Percentiles rank a stretch among this genome's conserved stretches.
phyloP scores from a whole-genome alignment of 1,139 yeast species.

The Kodamaea derodonti region DNA sequence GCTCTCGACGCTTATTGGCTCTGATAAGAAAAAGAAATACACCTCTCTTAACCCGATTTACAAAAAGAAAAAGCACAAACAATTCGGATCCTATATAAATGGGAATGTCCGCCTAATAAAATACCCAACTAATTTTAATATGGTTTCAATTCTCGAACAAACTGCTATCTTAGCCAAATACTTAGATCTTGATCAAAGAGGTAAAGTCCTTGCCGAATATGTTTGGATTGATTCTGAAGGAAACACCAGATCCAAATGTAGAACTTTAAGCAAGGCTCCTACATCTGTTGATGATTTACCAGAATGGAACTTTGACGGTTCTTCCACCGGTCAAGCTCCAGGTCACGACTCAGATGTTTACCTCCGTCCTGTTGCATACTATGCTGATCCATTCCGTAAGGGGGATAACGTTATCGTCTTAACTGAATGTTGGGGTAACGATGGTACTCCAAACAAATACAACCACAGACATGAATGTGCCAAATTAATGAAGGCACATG shows the following conservation, averaged over 20 bases:
- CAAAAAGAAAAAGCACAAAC: no score
- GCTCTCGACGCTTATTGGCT: slow-evolving; percentile 8
- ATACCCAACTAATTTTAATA: no score
- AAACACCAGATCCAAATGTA: slow-evolving; percentile 90
- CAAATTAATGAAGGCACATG: slow-evolving; percentile 92
- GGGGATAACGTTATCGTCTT: slow-evolving; percentile 95
- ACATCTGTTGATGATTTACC: slow-evolving; percentile 81
- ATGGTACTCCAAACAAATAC: slow-evolving; percentile 97
- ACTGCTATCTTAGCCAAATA: slow-evolving; percentile 79
- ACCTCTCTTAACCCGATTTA: not conserved
- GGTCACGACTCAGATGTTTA: slow-evolving; percentile 95
- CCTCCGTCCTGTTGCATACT: slow-evolving; percentile 88
- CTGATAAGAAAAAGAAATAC: slow-evolving; percentile 9
- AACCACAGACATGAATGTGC: slow-evolving; percentile 98
- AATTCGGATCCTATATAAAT: not conserved
- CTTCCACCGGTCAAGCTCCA: slow-evolving; percentile 98
- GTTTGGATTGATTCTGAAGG: slow-evolving; percentile 97
- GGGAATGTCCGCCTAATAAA: not conserved
- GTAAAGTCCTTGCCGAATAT: slow-evolving; percentile 89
- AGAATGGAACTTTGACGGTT: slow-evolving; percentile 99
- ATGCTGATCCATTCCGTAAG: slow-evolving; percentile 95
- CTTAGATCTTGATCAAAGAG: slow-evolving; percentile 78
- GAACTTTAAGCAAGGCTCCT: slow-evolving; percentile 71
- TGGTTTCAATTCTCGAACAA: slow-evolving; percentile 57
- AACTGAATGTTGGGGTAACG: slow-evolving; percentile 97